A percentile compares a stretch with the other conserved stretches of the same genome.
Conservation (phyloP, 352 stramenopile genomes). For the Phytophthora pistaciae region DNA sequence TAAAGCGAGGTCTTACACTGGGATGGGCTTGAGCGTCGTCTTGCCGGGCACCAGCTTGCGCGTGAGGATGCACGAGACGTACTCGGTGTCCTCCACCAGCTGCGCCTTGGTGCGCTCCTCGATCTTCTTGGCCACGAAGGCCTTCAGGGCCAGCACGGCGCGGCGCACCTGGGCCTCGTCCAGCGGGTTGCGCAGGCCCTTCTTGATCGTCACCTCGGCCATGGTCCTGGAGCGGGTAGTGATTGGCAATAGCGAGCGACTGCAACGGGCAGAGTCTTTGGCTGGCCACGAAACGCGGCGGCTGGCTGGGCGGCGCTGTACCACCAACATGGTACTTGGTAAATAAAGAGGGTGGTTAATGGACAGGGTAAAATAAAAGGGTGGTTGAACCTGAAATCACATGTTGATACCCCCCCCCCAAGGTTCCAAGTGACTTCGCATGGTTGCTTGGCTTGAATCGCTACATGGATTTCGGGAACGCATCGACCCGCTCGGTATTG, state of each 20-base stretch:
- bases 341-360: neutral
- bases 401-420: no score
- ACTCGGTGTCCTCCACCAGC: constrained; percentile 67
- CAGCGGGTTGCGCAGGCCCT: constrained; percentile 72
- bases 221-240: constrained; percentile 3
- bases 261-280: neutral
- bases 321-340: neutral
- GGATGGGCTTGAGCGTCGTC: constrained; percentile 74
- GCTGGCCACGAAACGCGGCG: neutral
- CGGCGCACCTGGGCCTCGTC: constrained; percentile 80
- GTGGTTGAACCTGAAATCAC: no score
- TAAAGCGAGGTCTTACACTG: constrained; percentile 50
- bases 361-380: no score
- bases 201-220: constrained; percentile 52
- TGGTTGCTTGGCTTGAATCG: no score
- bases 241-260: neutral
- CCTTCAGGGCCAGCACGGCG: constrained; percentile 73
- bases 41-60: constrained; percentile 78
- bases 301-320: neutral
- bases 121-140: constrained; percentile 59
- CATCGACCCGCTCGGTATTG: no score
- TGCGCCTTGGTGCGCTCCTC: constrained; percentile 56
- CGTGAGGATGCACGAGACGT: constrained; percentile 78
- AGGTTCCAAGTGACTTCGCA: no score
- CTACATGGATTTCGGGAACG: no score